Percentiles rank a stretch among this genome's conserved stretches.
phyloP scores from a whole-genome alignment of 139 green algal genomes.

The Picochlorum sp. region DNA sequence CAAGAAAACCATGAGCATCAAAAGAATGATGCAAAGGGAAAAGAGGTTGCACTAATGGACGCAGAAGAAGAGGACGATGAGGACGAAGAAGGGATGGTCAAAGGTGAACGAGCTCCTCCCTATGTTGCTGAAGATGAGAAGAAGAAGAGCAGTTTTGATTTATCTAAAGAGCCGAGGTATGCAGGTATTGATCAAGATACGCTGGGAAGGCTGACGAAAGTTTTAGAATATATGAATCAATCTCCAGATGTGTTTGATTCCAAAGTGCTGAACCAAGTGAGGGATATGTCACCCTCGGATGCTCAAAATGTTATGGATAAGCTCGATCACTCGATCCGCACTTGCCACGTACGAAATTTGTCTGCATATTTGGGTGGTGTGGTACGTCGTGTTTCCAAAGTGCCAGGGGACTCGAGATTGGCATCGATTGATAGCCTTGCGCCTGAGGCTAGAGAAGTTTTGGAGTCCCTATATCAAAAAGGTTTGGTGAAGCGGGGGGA shows the following conservation, averaged over 20 bases:
- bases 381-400: not conserved
- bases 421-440: not conserved
- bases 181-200: too few relatives aligned
- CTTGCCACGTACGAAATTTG: slow-evolving; percentile 3
- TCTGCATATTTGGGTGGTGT: slow-evolving; percentile 10
- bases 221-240: too few relatives aligned
- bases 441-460: not conserved
- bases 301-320: slow-evolving; percentile 2
- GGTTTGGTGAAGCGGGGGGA: not conserved
- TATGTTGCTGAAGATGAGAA: too few relatives aligned
- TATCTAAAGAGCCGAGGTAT: too few relatives aligned
- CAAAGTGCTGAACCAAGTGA: not conserved
- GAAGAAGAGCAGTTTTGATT: too few relatives aligned
- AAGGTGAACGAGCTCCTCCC: too few relatives aligned
- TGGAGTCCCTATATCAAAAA: not conserved
- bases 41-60: not conserved
- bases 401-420: not conserved
- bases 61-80: too few relatives aligned
- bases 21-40: not conserved
- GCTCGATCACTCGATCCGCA: not conserved
- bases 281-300: not conserved
- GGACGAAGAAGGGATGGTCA: too few relatives aligned
- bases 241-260: slow-evolving; percentile 6
- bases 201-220: too few relatives aligned
- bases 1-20: not conserved